Percentiles rank a stretch among this genome's conserved stretches.
Conservation (phyloP, 2,329 filamentous ascomycete genomes). For the Ramichloridium luteum region DNA sequence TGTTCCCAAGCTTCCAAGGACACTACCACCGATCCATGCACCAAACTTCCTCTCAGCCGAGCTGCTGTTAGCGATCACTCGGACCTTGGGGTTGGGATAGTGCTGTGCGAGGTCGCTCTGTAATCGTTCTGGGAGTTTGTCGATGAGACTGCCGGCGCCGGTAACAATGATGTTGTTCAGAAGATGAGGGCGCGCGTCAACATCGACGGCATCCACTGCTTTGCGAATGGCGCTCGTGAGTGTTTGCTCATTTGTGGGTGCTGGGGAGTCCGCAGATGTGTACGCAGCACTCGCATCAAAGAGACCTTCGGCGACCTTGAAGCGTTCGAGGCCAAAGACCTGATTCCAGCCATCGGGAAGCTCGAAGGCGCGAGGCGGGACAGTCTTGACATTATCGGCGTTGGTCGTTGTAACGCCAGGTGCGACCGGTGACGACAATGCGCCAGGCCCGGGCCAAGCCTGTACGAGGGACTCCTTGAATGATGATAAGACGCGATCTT, state of each 20-base stretch:
- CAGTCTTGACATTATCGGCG: conserved; percentile 60
- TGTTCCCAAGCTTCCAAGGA: conserved; percentile 84
- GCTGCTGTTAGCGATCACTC: conserved; percentile 76
- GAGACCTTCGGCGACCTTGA: conserved; percentile 73
- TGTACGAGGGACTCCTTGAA: conserved; percentile 98
- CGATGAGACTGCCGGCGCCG: conserved; percentile 73
- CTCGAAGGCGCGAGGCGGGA: conserved; percentile 80
- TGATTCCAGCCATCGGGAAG: conserved; percentile 96
- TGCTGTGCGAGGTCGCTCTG: conserved; percentile 69
- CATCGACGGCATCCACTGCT: conserved; percentile 68
- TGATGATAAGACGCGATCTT: conserved; percentile 84
- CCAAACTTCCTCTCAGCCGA: conserved; percentile 84
- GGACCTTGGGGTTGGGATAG: conserved; percentile 76
- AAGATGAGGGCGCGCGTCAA: conserved; percentile 72
- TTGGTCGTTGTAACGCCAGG: conserved; percentile 45
- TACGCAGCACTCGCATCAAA: conserved; percentile 77
- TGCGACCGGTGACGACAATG: conserved; percentile 38
- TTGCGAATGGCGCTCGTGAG: conserved; percentile 72
- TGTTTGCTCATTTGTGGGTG: conserved; percentile 54
- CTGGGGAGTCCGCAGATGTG: conserved; percentile 34
- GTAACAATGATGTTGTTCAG: conserved; percentile 88
- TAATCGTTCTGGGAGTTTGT: conserved; percentile 83
- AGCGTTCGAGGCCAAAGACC: conserved; percentile 82
- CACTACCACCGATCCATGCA: conserved; percentile 92
- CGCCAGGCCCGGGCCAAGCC: conserved; percentile 72